These are phyloP conservation scores for Mikania micrantha DNA, from an alignment of 129 eudicot species.

Conservation along the genomic window DNA sequence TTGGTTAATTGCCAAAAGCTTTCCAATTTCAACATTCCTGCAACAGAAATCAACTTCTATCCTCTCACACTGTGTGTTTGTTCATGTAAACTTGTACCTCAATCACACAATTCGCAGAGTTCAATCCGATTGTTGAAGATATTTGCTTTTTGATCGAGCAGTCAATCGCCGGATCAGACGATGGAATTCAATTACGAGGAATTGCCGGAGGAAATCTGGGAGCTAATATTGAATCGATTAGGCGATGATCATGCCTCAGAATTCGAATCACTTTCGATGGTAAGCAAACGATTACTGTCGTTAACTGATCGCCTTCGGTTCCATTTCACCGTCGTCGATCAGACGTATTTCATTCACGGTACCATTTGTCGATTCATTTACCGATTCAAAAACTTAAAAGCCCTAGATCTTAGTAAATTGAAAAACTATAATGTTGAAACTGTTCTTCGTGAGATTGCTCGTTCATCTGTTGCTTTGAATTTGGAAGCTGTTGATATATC, in stretches of 20 bases:
- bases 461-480: too few relatives aligned
- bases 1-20: not conserved
- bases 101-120: not conserved
- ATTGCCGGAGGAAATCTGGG: constrained; percentile 48
- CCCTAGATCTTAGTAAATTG: too few relatives aligned
- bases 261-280: constrained; percentile 39
- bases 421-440: too few relatives aligned
- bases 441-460: too few relatives aligned
- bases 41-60: not conserved
- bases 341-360: too few relatives aligned
- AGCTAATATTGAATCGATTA: constrained; percentile 25
- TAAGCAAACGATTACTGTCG: constrained; percentile 14
- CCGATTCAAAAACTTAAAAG: not conserved
- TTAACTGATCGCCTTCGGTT: too few relatives aligned
- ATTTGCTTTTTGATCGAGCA: not conserved
- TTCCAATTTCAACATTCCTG: not conserved
- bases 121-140: not conserved
- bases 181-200: constrained; percentile 24
- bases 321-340: too few relatives aligned
- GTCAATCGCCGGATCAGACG: not conserved
- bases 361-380: constrained; percentile 24
- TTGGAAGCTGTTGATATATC: constrained; percentile 8
- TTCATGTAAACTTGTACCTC: not conserved
- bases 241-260: constrained; percentile 32
- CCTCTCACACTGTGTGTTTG: not conserved